Percentiles rank a stretch among this genome's conserved stretches.
These are phyloP conservation scores for Trichoderma koningii DNA, from an alignment of 2,329 filamentous ascomycete genomes.

Conservation along the genomic window DNA sequence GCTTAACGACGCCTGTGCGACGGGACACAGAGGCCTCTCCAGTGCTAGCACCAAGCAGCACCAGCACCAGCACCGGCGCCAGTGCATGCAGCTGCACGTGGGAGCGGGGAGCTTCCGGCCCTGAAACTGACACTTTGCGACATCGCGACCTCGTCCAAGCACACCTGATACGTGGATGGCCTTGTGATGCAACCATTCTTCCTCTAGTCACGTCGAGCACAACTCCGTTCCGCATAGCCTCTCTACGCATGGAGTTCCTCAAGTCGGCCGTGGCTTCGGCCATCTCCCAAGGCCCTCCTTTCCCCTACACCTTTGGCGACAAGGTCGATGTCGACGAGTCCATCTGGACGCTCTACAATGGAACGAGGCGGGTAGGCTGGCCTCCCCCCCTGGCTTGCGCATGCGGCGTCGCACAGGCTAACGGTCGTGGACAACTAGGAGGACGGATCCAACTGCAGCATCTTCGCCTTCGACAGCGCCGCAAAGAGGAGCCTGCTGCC, in stretches of 20 bases:
- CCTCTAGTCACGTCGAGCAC: not conserved
- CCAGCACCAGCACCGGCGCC: no score
- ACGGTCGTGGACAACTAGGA: constrained; percentile 58
- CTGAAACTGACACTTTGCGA: constrained; percentile 5
- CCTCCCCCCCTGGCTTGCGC: not conserved
- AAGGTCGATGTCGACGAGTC: constrained; percentile 89
- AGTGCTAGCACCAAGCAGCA: no score
- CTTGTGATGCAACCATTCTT: not conserved
- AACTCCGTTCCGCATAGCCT: not conserved
- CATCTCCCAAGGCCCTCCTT: constrained; percentile 90
- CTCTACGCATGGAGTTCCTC: constrained; percentile 80
- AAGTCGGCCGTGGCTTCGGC: constrained; percentile 97
- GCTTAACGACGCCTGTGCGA: constrained; percentile 13
- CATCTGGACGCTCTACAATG: constrained; percentile 96
- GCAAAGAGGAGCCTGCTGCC: constrained; percentile 79
- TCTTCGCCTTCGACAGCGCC: constrained; percentile 91
- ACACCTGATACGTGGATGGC: not conserved
- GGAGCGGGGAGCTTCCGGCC: constrained; percentile 16
- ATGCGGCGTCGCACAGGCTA: not conserved
- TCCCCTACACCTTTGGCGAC: constrained; percentile 91
- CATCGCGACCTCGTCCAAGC: not conserved
- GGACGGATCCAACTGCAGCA: constrained; percentile 90
- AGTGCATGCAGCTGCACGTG: constrained; percentile 9
- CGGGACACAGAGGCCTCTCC: not conserved
- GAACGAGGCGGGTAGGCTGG: constrained; percentile 74